phyloP scores from a whole-genome alignment of 345 rosid species.

The Nephelium lappaceum region DNA sequence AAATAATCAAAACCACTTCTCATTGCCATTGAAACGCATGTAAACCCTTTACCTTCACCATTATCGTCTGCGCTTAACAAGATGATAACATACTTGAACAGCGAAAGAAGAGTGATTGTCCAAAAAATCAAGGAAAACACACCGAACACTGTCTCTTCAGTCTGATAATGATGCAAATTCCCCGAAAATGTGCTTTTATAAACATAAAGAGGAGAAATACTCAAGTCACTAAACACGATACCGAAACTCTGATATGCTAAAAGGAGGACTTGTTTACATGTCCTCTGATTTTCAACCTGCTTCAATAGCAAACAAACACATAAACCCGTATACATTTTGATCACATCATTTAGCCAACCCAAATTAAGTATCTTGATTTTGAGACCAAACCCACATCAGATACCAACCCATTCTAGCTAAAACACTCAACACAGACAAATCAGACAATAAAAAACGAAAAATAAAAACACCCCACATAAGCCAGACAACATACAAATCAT shows the following conservation, averaged over 20 bases:
- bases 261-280: constrained; percentile 51
- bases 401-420: background rate
- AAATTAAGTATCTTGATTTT: background rate
- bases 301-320: constrained; percentile 24
- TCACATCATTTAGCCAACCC: background rate
- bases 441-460: background rate
- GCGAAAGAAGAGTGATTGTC: constrained; percentile 75
- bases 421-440: background rate
- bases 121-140: constrained; percentile 86
- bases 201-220: constrained; percentile 86
- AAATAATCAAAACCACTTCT: background rate
- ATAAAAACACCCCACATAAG: background rate
- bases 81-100: constrained; percentile 70
- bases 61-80: constrained; percentile 73
- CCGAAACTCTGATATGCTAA: constrained; percentile 93
- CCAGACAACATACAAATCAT: background rate
- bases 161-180: constrained; percentile 50
- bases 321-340: background rate
- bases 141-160: constrained; percentile 75
- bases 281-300: constrained; percentile 64
- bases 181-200: constrained; percentile 81
- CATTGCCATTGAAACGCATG: constrained; percentile 1
- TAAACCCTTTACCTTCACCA: constrained; percentile 72
- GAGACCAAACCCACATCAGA: background rate
- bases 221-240: constrained; percentile 69